A percentile compares a stretch with the other conserved stretches of the same genome.
Evolutionary conservation across 768 basidiomycete genomes (phyloP).

Genomic region (Lactifluus volemus): DNA sequence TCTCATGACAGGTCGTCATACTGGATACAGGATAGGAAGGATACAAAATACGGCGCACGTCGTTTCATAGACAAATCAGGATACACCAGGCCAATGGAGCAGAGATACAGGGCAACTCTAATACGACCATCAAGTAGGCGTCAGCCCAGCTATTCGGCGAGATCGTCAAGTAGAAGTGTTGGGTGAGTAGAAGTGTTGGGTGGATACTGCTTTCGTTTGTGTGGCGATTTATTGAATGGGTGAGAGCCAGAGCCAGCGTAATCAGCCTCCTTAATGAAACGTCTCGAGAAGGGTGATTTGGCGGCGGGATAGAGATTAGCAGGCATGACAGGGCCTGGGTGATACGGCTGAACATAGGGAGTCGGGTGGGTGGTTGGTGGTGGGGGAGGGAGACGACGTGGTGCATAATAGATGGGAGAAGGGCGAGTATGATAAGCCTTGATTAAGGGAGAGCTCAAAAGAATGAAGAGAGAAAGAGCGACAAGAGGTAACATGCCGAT

Average conservation of each 20-base stretch:
- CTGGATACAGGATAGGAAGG: constrained; percentile 4
- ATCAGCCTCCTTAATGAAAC: constrained; percentile 10
- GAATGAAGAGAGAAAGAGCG: not conserved
- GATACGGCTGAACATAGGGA: not conserved
- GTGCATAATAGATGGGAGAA: not conserved
- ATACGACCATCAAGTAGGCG: not conserved
- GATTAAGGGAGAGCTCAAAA: not conserved
- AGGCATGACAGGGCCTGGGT: not conserved
- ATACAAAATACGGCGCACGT: not conserved
- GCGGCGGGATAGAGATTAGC: not conserved
- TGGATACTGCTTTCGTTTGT: not conserved
- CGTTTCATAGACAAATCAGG: not conserved
- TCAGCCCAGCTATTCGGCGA: not conserved
- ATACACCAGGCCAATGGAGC: not conserved
- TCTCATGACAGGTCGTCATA: constrained; percentile 3
- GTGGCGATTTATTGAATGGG: not conserved
- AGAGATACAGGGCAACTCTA: not conserved
- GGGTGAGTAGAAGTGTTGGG: not conserved
- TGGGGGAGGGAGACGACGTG: not conserved
- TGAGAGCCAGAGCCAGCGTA: not conserved
- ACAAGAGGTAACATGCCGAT: not conserved
- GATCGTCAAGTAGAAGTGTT: not conserved
- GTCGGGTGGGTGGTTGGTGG: not conserved
- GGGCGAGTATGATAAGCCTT: not conserved
- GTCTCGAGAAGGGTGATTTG: not conserved